Base-by-base conservation (phyloP, 106 monocot genomes). In the Allium cepa region DNA sequence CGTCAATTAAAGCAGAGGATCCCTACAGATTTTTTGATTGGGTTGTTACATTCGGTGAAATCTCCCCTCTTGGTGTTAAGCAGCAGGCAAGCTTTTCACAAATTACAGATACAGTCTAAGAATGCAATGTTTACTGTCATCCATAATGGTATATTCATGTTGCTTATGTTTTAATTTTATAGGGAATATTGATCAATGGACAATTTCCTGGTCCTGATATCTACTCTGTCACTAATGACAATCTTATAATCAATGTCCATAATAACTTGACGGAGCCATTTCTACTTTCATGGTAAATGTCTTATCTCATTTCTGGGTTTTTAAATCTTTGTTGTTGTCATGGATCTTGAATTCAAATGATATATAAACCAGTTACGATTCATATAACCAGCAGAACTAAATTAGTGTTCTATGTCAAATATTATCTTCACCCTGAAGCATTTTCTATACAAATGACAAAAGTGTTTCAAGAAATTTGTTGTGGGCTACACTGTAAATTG, bases 171-270 rank as follows among this genome's bases (percentile, higher is more conserved):
- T 55, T 12, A 2, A 55, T 55, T 55, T 8, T 55, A 6, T 55
- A 68, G 68, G 68, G 88, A 59, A 93, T 93, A 47, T 64, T 93
- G 78, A 93, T 93, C 78, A 93, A 93, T 59, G 93, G 93, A 18
- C 78, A 81, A 72, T 93, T 93, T 68, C 93, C 93, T 7, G 93
- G 93, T 48, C 93, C 88, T n/a, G 67, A 76, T 18, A 85, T 93
- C 7, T 64, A 77, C 62, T 80, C 83, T 2, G 82, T 80, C 49
- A 93, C 93, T 45, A 93, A 93, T 52, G 85, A 93, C 36, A 93
- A 93, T 49, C 68, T 93, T 36, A 81, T 93, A 64, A 79, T 88
- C 69, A 93, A 88, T 66, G 88, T 88, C 18, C 72, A 74, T 77
- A 93, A 88, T 70, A 81, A 73, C 66, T 74, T 93, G 72, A 27